Percentiles rank a stretch among this genome's conserved stretches.
Conservation (phyloP, 805 yeast genomes). For the Ogataea dorogensis region DNA sequence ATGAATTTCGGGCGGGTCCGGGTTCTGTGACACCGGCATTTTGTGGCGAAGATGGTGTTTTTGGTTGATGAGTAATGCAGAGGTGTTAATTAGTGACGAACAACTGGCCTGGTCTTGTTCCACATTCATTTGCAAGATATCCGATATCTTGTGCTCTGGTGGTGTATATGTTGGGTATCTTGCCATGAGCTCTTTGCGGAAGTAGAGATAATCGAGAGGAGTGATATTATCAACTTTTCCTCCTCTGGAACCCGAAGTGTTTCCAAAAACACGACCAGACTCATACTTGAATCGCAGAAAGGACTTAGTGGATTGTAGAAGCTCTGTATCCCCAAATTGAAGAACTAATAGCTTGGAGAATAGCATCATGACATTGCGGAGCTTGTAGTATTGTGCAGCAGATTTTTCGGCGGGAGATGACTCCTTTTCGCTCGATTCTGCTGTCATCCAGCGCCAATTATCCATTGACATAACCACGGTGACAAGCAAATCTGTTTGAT, state of each 20-base stretch:
- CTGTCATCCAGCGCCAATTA: conserved; percentile 59
- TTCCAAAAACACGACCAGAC: conserved; percentile 4
- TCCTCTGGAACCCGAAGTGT: conserved; percentile 3
- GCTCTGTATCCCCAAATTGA: conserved; percentile 58
- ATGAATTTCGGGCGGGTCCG: conserved; percentile 46
- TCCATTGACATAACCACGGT: conserved; percentile 52
- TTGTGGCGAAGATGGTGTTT: conserved; percentile 32
- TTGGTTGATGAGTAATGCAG: conserved; percentile 32
- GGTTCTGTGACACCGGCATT: conserved; percentile 35
- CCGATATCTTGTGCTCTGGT: conserved; percentile 47
- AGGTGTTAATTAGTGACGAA: conserved; percentile 25
- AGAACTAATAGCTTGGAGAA: conserved; percentile 53
- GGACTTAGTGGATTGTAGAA: conserved; percentile 43
- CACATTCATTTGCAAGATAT: conserved; percentile 38
- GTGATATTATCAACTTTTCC: conserved; percentile 45
- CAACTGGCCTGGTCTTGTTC: conserved; percentile 19
- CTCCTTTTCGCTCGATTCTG: conserved; percentile 25
- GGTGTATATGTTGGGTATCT: conserved; percentile 72
- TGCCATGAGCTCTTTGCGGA: conserved; percentile 68
- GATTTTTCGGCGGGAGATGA: conserved; percentile 7
- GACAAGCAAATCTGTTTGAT: conserved; percentile 40
- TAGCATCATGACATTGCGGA: conserved; percentile 55
- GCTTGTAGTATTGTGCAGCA: conserved; percentile 36
- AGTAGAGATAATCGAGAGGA: conserved; percentile 82
- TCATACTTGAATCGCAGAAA: conserved; percentile 45